Percentiles rank a stretch among this genome's conserved stretches.
phyloP scores from a whole-genome alignment of 116 monocot species.

The Zostera marina region DNA sequence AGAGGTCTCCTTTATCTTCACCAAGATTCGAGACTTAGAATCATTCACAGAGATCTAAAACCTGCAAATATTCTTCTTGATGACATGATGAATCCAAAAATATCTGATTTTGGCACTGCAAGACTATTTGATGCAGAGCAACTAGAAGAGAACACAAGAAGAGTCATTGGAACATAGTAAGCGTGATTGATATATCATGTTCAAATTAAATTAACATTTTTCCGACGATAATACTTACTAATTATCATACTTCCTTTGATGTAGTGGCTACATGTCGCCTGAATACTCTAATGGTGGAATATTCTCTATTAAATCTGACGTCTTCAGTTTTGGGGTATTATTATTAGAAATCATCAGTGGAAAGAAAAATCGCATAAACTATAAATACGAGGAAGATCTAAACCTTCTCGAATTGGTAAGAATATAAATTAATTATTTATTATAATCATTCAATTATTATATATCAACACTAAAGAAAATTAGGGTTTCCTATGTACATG shows the following conservation, averaged over 20 bases:
- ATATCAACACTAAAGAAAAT: too few species aligned
- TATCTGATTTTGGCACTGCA: slow-evolving; percentile 16
- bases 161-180: too few species aligned
- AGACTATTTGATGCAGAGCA: slow-evolving; percentile 8
- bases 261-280: slow-evolving; percentile 3
- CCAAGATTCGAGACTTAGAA: slow-evolving; percentile 9
- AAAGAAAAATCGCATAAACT: background rate
- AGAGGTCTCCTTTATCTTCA: slow-evolving; percentile 14
- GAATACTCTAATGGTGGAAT: background rate
- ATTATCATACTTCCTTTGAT: too few species aligned
- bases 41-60: slow-evolving; percentile 12
- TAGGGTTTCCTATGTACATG: too few species aligned
- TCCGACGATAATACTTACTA: too few species aligned
- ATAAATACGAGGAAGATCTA: background rate
- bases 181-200: too few species aligned
- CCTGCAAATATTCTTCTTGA: slow-evolving; percentile 7
- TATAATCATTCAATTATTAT: too few species aligned
- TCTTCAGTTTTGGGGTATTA: slow-evolving; percentile 2
- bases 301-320: background rate
- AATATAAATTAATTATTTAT: too few species aligned
- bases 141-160: background rate
- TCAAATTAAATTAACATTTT: too few species aligned
- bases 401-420: background rate
- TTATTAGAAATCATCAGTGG: slow-evolving; percentile 1
- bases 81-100: slow-evolving; percentile 11